A percentile compares a stretch with the other conserved stretches of the same genome.
These are phyloP conservation scores for Colletotrichum musae DNA, from an alignment of 2,329 filamentous ascomycete genomes.

Conservation along the genomic window DNA sequence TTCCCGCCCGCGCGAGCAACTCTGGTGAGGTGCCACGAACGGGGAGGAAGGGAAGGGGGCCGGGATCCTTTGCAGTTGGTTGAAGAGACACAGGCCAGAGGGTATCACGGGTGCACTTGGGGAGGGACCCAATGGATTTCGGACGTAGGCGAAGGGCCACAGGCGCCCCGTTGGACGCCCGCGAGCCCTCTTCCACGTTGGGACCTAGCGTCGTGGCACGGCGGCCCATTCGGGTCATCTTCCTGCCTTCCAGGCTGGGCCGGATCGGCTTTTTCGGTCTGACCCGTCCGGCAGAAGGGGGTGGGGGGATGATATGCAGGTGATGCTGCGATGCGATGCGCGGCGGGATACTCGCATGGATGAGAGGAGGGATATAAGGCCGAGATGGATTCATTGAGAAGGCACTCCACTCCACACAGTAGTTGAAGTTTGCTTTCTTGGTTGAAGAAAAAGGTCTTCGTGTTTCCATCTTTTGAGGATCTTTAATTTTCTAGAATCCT, in stretches of 20 bases:
- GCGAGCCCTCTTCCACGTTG: slow-evolving; percentile 5
- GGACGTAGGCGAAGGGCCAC: slow-evolving; percentile 39
- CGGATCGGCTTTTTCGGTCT: neutral
- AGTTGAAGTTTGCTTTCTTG: neutral
- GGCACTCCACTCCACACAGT: neutral
- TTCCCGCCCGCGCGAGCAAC: neutral
- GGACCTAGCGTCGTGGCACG: slow-evolving; percentile 22
- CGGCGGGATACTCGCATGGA: neutral
- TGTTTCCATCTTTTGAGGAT: neutral
- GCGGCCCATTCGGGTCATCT: slow-evolving; percentile 8
- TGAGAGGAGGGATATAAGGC: neutral
- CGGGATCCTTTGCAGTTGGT: slow-evolving; percentile 9
- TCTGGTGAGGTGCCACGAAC: slow-evolving; percentile 16
- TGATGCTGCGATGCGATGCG: neutral
- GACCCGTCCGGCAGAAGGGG: neutral
- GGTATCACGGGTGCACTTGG: slow-evolving; percentile 19
- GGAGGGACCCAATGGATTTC: slow-evolving; percentile 31
- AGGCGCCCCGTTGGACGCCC: slow-evolving; percentile 27
- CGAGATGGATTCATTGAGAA: neutral
- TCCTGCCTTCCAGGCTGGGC: neutral
- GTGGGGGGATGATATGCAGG: neutral
- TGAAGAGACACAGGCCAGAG: slow-evolving; percentile 27
- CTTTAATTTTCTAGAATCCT: slow-evolving; percentile 8
- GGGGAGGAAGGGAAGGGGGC: neutral
- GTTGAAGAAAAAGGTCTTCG: neutral